Evolutionary conservation across 768 basidiomycete species (phyloP).

Genomic region (Rubroboletus satanas): DNA sequence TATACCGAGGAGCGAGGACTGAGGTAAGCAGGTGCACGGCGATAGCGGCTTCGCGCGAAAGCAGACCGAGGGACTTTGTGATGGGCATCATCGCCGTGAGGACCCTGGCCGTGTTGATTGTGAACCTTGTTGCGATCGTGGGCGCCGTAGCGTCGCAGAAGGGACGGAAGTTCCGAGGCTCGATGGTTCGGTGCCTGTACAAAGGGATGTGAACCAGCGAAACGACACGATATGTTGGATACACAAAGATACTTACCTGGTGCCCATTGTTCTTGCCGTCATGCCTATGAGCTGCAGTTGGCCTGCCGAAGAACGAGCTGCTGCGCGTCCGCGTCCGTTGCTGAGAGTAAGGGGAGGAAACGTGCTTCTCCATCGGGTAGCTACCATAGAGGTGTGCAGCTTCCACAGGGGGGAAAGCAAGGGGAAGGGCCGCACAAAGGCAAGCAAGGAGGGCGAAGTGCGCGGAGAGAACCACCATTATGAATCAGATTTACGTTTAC

Average conservation of each 20-base stretch:
- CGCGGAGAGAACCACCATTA: slow-evolving; percentile 49
- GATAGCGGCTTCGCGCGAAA: slow-evolving; percentile 21
- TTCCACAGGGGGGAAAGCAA: slow-evolving; percentile 33
- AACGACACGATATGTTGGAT: background rate
- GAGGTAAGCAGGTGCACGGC: slow-evolving; percentile 4
- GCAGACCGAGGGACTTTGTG: slow-evolving; percentile 14
- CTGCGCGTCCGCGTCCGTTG: background rate
- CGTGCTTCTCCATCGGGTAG: slow-evolving; percentile 7
- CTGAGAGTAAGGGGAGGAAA: background rate
- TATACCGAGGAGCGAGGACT: slow-evolving; percentile 22
- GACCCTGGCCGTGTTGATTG: background rate
- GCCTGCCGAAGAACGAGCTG: background rate
- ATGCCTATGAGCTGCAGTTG: background rate
- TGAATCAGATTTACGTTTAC: slow-evolving; percentile 13
- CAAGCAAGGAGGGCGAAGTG: slow-evolving; percentile 47
- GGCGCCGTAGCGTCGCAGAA: slow-evolving; percentile 10
- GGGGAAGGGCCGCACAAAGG: slow-evolving; percentile 41
- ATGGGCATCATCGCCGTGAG: background rate
- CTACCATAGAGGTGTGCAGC: slow-evolving; percentile 37
- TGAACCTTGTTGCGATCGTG: background rate
- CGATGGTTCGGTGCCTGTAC: background rate
- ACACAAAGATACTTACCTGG: background rate
- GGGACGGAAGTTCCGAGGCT: slow-evolving; percentile 12
- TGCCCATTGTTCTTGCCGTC: background rate
- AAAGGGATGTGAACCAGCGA: background rate